Percentiles rank a stretch among this genome's conserved stretches.
Conservation (phyloP, 768 basidiomycete species). For the Boletus rufocinnamomeus region DNA sequence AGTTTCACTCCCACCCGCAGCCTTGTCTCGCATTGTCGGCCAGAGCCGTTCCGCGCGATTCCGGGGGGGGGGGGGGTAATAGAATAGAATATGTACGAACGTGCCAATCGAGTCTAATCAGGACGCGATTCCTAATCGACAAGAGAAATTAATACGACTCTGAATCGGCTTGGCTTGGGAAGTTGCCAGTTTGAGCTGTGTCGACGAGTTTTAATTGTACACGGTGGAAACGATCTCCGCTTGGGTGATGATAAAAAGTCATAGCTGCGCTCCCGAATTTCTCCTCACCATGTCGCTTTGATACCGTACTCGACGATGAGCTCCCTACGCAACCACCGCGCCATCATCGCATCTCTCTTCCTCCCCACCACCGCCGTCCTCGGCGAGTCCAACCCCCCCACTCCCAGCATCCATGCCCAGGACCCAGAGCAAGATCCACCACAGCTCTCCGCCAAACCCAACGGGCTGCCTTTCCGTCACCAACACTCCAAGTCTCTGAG, state of each 20-base stretch:
- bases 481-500: constrained; percentile 23
- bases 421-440: constrained; percentile 14
- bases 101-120: background rate
- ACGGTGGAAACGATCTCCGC: background rate
- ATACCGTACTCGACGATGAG: constrained; percentile 45
- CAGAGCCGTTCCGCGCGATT: background rate
- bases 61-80: background rate
- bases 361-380: constrained; percentile 72
- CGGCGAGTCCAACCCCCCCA: constrained; percentile 53
- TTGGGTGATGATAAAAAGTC: background rate
- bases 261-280: background rate
- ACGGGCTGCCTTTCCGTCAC: constrained; percentile 18
- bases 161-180: no score
- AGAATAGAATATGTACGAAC: background rate
- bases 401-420: constrained; percentile 43
- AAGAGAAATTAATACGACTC: background rate
- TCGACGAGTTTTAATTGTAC: background rate
- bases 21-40: background rate
- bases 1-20: no score
- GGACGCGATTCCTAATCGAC: background rate
- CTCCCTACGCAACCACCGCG: constrained; percentile 70
- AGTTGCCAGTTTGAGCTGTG: background rate
- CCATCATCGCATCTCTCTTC: constrained; percentile 83
- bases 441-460: background rate
- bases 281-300: background rate